Conservation (phyloP, 768 basidiomycete species). For the Termitomyces sp. region DNA sequence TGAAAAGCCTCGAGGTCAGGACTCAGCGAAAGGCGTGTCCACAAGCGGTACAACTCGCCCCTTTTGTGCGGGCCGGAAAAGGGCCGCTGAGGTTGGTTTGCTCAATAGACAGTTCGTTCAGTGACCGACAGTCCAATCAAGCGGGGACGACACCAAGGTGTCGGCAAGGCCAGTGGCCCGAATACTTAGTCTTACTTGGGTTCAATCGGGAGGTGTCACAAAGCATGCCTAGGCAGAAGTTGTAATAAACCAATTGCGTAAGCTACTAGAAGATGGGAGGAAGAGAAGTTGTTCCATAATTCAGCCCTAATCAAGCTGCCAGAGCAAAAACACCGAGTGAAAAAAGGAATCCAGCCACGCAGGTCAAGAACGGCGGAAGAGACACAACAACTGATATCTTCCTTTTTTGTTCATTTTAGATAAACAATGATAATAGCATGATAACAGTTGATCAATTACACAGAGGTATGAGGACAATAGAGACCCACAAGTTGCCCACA, state of each 20-base stretch:
- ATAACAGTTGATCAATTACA: no score
- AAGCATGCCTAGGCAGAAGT: constrained; percentile 18
- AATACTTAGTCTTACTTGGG: constrained; percentile 28
- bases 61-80: constrained; percentile 15
- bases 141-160: constrained; percentile 20
- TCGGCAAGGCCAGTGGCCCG: constrained; percentile 32
- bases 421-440: no score
- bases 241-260: constrained; percentile 28
- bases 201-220: constrained; percentile 24
- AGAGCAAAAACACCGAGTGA: no score
- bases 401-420: no score
- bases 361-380: no score
- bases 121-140: constrained; percentile 20
- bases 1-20: constrained; percentile 22
- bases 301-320: not conserved
- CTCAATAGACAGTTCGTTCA: constrained; percentile 22
- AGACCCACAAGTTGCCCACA: no score
- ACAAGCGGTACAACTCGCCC: constrained; percentile 19
- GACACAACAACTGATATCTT: no score
- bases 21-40: constrained; percentile 21
- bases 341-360: no score
- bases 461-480: no score
- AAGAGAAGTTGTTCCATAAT: constrained; percentile 11
- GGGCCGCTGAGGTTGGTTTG: constrained; percentile 23
- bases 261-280: constrained; percentile 21